Evolutionary conservation across 176 grass and related monocot species (phyloP).

Genomic region (Poa pratensis): DNA sequence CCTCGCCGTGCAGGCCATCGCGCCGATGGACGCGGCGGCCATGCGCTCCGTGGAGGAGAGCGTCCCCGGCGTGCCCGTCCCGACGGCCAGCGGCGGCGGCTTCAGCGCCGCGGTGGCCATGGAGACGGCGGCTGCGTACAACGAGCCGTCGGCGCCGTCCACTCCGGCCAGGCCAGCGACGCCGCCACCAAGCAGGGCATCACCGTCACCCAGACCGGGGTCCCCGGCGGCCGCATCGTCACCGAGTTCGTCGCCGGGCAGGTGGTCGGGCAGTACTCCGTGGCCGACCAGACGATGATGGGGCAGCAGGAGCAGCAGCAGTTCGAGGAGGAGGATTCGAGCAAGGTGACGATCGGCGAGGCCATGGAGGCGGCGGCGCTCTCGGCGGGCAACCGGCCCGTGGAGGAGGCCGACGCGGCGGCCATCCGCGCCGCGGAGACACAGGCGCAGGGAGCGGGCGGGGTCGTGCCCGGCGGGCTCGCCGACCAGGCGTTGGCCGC

Average conservation of each 20-base stretch:
- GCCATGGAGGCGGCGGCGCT: constrained; percentile 56
- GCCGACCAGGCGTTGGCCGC: constrained; percentile 52
- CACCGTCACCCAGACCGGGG: constrained; percentile 51
- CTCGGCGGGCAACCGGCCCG: constrained; percentile 44
- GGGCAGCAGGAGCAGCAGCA: neutral
- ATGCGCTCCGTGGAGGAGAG: constrained; percentile 63
- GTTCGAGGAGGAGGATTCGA: neutral
- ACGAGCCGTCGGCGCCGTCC: constrained; percentile 59
- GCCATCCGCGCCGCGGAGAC: constrained; percentile 72
- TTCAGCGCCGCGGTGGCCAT: constrained; percentile 64
- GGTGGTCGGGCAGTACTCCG: constrained; percentile 51
- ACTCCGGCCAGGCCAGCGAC: constrained; percentile 52
- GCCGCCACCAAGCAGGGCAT: constrained; percentile 44
- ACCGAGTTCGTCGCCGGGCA: constrained; percentile 71
- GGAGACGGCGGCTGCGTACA: constrained; percentile 62
- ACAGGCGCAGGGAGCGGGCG: constrained; percentile 32
- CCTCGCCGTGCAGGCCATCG: constrained; percentile 53
- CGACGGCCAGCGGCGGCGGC: constrained; percentile 38
- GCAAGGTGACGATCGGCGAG: constrained; percentile 74
- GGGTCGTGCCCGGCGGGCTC: constrained; percentile 47
- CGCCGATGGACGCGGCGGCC: constrained; percentile 54
- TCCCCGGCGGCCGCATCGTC: constrained; percentile 61
- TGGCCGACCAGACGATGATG: constrained; percentile 32
- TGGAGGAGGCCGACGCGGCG: constrained; percentile 62
- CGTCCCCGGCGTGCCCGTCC: constrained; percentile 45